Evolutionary conservation across 2,329 filamentous ascomycete species (phyloP).

Genomic region (Sclerotiophoma versabilis): DNA sequence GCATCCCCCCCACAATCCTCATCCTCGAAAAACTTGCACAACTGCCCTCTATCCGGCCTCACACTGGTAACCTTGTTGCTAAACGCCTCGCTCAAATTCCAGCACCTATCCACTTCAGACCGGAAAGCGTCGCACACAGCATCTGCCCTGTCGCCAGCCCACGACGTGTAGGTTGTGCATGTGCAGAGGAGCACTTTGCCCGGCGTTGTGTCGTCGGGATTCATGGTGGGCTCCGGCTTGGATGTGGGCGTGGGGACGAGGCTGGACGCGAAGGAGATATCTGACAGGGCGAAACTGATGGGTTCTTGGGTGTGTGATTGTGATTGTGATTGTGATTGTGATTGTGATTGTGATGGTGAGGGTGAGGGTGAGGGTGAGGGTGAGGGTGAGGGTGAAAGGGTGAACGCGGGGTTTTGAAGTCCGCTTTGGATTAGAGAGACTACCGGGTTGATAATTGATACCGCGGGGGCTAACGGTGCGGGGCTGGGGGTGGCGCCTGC

Average conservation of each 20-base stretch:
- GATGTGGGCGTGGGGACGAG: no score
- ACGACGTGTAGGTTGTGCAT: neutral
- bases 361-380: neutral
- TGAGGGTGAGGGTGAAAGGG: neutral
- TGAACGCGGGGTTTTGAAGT: neutral
- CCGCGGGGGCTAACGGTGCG: neutral
- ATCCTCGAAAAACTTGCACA: slow-evolving; percentile 1
- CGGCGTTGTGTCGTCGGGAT: no score
- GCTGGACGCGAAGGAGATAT: slow-evolving; percentile 2
- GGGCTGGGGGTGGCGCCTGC: neutral
- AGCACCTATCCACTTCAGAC: neutral
- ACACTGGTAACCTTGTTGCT: neutral
- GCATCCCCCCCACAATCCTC: neutral
- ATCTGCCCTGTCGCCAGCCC: neutral
- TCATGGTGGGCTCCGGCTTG: no score
- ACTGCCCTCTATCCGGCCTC: neutral
- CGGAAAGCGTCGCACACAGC: neutral
- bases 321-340: neutral
- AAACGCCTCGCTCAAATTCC: neutral
- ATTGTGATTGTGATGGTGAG: neutral
- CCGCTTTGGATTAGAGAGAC: neutral
- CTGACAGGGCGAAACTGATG: neutral
- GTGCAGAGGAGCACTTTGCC: slow-evolving; percentile 8
- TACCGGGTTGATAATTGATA: neutral
- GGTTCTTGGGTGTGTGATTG: neutral